Conservation (phyloP, 2,329 filamentous ascomycete genomes). For the Byssochlamys sp. region DNA sequence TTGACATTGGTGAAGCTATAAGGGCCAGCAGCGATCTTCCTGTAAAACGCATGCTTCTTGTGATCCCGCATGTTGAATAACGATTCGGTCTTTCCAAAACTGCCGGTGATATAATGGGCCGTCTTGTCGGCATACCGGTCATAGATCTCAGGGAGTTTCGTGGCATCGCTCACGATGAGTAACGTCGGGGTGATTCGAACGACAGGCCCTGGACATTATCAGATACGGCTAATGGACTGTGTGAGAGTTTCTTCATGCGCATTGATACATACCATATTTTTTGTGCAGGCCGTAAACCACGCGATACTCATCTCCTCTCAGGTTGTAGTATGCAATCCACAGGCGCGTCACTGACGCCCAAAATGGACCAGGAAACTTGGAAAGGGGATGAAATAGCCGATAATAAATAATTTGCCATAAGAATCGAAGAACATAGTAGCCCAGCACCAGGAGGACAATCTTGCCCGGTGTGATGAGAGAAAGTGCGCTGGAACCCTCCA, state of each 20-base stretch:
- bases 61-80: slow-evolving; percentile 51
- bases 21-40: slow-evolving; percentile 47
- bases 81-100: slow-evolving; percentile 46
- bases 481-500: not conserved
- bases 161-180: slow-evolving; percentile 45
- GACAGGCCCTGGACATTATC: slow-evolving; percentile 35
- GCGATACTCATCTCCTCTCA: slow-evolving; percentile 39
- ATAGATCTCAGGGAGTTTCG: slow-evolving; percentile 49
- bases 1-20: slow-evolving; percentile 50
- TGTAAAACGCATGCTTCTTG: slow-evolving; percentile 41
- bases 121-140: slow-evolving; percentile 48
- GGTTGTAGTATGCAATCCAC: slow-evolving; percentile 46
- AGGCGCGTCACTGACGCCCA: slow-evolving; percentile 46
- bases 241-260: not conserved
- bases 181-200: slow-evolving; percentile 46
- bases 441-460: not conserved
- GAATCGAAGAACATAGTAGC: slow-evolving; percentile 9
- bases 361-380: slow-evolving; percentile 46
- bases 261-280: slow-evolving; percentile 36
- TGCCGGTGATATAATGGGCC: slow-evolving; percentile 50
- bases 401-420: slow-evolving; percentile 33
- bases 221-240: not conserved
- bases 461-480: not conserved
- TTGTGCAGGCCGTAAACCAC: slow-evolving; percentile 35
- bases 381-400: slow-evolving; percentile 44